Conservation (phyloP, 2,329 filamentous ascomycete species). For the Tolypocladium album region DNA sequence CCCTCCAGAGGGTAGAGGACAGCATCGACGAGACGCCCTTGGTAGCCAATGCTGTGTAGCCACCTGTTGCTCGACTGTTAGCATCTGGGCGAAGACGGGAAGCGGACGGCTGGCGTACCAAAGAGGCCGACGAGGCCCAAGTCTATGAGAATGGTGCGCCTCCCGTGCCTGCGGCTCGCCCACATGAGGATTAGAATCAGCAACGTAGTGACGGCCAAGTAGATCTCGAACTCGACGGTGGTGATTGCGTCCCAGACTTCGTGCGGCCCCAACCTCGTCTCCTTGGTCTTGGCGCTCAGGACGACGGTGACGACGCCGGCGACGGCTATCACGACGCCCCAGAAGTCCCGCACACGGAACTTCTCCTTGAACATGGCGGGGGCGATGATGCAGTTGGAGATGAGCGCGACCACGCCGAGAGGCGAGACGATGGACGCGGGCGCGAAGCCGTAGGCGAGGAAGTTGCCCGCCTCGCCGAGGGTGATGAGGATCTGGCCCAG, state of each 20-base stretch:
- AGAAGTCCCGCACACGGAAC: constrained; percentile 75
- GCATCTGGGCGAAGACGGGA: not conserved
- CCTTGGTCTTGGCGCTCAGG: constrained; percentile 77
- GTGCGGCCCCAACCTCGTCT: constrained; percentile 81
- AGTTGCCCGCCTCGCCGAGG: constrained; percentile 89
- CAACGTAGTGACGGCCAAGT: constrained; percentile 63
- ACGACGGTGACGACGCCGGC: constrained; percentile 87
- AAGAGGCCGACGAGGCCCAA: constrained; percentile 88
- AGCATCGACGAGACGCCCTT: constrained; percentile 95
- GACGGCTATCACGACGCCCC: constrained; percentile 81
- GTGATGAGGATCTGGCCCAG: constrained; percentile 85
- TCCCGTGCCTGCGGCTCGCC: constrained; percentile 74
- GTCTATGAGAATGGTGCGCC: constrained; percentile 80
- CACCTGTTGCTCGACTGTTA: constrained; percentile 43
- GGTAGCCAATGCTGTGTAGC: constrained; percentile 92
- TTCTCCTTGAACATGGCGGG: constrained; percentile 86
- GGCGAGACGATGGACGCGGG: constrained; percentile 96
- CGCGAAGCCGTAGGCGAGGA: constrained; percentile 93
- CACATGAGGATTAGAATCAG: constrained; percentile 73
- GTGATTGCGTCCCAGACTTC: constrained; percentile 87
- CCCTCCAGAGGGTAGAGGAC: constrained; percentile 79
- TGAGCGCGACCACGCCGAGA: constrained; percentile 87
- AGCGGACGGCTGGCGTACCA: constrained; percentile 44
- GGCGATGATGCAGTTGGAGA: constrained; percentile 95
- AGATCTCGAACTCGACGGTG: constrained; percentile 81